Conservation (phyloP, 1,284 basidiomycete genomes). For the Ustilago trichophora region DNA sequence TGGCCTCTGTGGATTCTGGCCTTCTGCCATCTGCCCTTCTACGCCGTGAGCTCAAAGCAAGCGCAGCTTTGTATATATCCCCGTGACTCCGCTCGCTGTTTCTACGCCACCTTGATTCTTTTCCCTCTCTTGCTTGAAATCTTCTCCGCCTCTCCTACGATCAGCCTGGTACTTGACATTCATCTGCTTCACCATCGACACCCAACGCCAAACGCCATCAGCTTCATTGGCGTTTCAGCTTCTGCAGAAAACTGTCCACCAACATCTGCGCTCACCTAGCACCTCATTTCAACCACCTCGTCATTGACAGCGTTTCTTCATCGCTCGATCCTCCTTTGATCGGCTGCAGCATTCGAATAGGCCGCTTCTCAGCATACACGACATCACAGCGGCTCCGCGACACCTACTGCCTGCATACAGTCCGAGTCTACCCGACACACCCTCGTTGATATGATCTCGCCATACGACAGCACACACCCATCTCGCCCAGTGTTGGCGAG, state of each 20-base stretch:
- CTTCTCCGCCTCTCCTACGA: neutral
- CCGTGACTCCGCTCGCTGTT: constrained; percentile 6
- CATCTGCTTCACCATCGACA: neutral
- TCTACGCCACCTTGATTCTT: constrained; percentile 1
- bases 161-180: neutral
- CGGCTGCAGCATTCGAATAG: too few relatives aligned
- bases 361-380: too few relatives aligned
- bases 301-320: too few relatives aligned
- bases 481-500: constrained; percentile 31
- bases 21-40: neutral
- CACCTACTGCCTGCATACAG: too few relatives aligned
- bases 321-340: too few relatives aligned
- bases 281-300: neutral
- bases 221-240: neutral
- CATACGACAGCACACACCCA: constrained; percentile 18
- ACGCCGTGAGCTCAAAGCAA: constrained; percentile 2
- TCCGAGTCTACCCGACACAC: too few relatives aligned
- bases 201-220: neutral
- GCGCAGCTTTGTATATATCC: constrained; percentile 25
- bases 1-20: too few relatives aligned
- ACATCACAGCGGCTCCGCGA: too few relatives aligned
- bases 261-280: neutral
- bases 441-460: constrained; percentile 12
- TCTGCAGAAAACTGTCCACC: too few relatives aligned
- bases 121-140: neutral